A percentile compares a stretch with the other conserved stretches of the same genome.
Conservation (phyloP, 2,329 filamentous ascomycete genomes). For the Fusarium transvaalense region DNA sequence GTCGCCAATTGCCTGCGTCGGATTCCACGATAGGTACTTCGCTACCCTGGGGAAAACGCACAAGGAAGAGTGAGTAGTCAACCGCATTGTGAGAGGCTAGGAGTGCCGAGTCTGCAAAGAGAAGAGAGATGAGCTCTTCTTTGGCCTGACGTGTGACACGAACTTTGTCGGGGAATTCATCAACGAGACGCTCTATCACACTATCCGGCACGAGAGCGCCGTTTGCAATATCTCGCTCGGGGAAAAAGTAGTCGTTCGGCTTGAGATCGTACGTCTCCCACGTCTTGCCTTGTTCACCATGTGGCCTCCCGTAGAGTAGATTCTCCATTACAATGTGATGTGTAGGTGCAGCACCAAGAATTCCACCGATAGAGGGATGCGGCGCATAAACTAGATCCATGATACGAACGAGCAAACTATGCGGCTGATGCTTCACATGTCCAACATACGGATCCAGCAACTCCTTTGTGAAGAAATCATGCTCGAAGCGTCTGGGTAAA, state of each 20-base stretch:
- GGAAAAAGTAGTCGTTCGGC: slow-evolving; percentile 80
- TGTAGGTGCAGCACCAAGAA: slow-evolving; percentile 71
- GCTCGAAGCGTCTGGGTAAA: slow-evolving; percentile 76
- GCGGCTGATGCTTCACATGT: slow-evolving; percentile 71
- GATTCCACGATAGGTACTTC: slow-evolving; percentile 22
- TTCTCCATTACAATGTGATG: slow-evolving; percentile 87
- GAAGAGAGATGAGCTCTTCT: slow-evolving; percentile 64
- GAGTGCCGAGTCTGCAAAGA: slow-evolving; percentile 73
- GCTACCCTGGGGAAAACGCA: slow-evolving; percentile 58
- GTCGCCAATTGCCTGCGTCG: slow-evolving; percentile 64
- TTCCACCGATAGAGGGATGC: slow-evolving; percentile 67
- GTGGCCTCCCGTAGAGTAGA: slow-evolving; percentile 70
- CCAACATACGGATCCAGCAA: slow-evolving; percentile 73
- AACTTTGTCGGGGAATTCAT: slow-evolving; percentile 76
- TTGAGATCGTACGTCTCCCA: slow-evolving; percentile 84
- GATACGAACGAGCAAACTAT: slow-evolving; percentile 76
- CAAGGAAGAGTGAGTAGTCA: slow-evolving; percentile 81
- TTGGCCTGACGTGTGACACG: slow-evolving; percentile 67
- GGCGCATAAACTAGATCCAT: slow-evolving; percentile 74
- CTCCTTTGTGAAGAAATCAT: slow-evolving; percentile 76
- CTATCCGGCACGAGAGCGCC: slow-evolving; percentile 72
- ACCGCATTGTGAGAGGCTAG: slow-evolving; percentile 74
- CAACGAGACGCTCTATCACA: slow-evolving; percentile 74
- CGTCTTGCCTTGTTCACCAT: slow-evolving; percentile 52
- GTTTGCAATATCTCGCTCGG: slow-evolving; percentile 77